phyloP scores from a whole-genome alignment of 192 early-diverging fungal genomes.

The Podila epigama region DNA sequence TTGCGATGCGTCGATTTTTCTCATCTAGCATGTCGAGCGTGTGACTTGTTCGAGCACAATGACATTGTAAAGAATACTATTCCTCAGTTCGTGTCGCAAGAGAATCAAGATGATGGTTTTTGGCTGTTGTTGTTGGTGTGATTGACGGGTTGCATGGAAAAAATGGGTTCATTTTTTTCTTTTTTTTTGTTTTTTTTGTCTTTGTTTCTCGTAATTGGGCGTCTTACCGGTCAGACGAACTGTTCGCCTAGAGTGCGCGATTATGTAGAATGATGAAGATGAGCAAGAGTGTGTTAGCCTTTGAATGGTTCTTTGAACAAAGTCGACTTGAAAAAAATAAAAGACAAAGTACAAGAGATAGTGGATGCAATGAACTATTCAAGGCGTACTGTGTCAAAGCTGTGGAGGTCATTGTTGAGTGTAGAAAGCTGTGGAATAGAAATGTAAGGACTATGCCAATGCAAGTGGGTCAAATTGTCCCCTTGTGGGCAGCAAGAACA shows the following conservation, averaged over 20 bases:
- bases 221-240: slow-evolving; percentile 44
- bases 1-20: not conserved
- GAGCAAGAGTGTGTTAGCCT: not conserved
- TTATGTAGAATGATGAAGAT: not conserved
- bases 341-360: not conserved
- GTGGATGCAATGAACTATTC: too few species aligned
- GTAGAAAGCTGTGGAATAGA: not conserved
- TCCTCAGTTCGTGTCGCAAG: too few species aligned
- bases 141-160: too few species aligned
- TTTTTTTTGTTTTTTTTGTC: not conserved
- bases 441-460: not conserved
- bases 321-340: not conserved
- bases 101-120: too few species aligned
- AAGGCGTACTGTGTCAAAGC: slow-evolving; percentile 12
- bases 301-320: not conserved
- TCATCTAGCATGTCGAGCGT: not conserved
- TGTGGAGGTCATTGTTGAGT: slow-evolving; percentile 11
- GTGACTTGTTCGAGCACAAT: too few species aligned
- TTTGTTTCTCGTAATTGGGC: not conserved
- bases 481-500: too few species aligned
- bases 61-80: too few species aligned
- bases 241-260: slow-evolving; percentile 18
- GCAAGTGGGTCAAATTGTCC: not conserved
- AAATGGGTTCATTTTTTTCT: too few species aligned
- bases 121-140: too few species aligned